phyloP scores from a whole-genome alignment of 305 asterid genomes.

The Withania somnifera region DNA sequence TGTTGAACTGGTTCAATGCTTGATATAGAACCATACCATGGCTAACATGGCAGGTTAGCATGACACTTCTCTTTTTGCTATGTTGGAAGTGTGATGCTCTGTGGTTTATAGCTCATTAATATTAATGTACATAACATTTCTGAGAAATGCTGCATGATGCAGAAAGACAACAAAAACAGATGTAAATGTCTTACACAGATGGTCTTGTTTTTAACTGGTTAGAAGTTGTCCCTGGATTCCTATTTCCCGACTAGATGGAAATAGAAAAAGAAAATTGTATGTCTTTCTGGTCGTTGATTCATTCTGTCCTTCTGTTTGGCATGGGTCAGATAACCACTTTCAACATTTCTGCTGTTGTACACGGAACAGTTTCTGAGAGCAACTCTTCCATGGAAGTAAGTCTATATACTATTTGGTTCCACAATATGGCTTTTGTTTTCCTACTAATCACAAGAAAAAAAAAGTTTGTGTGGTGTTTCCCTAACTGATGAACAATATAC shows the following conservation, averaged over 20 bases:
- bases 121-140: not conserved
- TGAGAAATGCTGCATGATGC: not conserved
- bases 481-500: not conserved
- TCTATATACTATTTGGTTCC: not conserved
- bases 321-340: constrained; percentile 58
- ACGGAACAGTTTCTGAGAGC: constrained; percentile 69
- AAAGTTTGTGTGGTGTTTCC: not conserved
- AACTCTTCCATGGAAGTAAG: constrained; percentile 48
- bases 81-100: not conserved
- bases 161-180: not conserved
- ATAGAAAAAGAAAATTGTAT: not conserved
- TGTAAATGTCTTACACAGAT: not conserved
- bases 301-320: not conserved
- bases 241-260: not conserved
- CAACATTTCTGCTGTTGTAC: constrained; percentile 81
- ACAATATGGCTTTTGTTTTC: too few relatives aligned
- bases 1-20: not conserved
- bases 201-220: not conserved
- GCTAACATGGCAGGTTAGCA: not conserved
- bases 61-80: not conserved
- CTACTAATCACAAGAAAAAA: not conserved
- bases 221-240: not conserved
- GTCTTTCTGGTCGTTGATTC: not conserved
- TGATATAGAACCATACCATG: not conserved
- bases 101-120: too few relatives aligned